Evolutionary conservation across 164 flowering plant genomes (phyloP).

Genomic region (Litsea cubeba): DNA sequence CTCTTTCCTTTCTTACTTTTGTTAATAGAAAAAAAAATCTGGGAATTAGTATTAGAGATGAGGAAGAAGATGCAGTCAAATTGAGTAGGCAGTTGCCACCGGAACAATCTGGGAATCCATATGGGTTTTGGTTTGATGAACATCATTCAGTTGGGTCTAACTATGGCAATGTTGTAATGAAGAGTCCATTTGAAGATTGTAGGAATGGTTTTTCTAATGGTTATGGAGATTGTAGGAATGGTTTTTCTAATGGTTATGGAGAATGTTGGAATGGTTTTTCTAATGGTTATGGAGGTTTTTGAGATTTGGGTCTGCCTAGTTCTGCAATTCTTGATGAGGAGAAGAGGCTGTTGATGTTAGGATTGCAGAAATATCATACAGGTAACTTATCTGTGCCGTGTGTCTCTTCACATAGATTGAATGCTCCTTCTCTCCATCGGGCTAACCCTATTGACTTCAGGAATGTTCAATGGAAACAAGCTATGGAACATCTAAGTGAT

Average conservation of each 20-base stretch:
- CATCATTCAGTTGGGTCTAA: neutral
- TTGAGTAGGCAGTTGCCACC: neutral
- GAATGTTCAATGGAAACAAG: conserved; percentile 7
- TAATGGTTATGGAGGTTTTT: conserved; percentile 3
- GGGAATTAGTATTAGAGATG: conserved; percentile 30
- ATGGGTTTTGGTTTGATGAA: conserved; percentile 21
- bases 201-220: conserved; percentile 16
- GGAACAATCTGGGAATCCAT: conserved; percentile 1
- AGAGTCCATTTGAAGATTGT: conserved; percentile 9
- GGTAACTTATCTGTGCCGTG: conserved; percentile 12
- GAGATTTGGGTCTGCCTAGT: neutral
- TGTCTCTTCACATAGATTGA: conserved; percentile 7
- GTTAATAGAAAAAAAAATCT: too few relatives aligned
- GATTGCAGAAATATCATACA: conserved; percentile 8
- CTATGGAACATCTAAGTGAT: neutral
- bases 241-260: conserved; percentile 16
- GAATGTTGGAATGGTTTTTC: conserved; percentile 13
- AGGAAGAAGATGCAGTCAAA: conserved; percentile 5
- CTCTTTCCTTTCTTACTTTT: too few relatives aligned
- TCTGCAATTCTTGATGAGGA: conserved; percentile 2
- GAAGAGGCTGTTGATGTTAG: conserved; percentile 15
- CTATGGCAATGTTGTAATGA: conserved; percentile 17
- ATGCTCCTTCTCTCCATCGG: conserved; percentile 8
- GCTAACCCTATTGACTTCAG: conserved; percentile 3
- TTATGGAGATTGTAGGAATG: conserved; percentile 14